Evolutionary conservation across 768 basidiomycete species (phyloP).

Genomic region (Tulasnella calospora): DNA sequence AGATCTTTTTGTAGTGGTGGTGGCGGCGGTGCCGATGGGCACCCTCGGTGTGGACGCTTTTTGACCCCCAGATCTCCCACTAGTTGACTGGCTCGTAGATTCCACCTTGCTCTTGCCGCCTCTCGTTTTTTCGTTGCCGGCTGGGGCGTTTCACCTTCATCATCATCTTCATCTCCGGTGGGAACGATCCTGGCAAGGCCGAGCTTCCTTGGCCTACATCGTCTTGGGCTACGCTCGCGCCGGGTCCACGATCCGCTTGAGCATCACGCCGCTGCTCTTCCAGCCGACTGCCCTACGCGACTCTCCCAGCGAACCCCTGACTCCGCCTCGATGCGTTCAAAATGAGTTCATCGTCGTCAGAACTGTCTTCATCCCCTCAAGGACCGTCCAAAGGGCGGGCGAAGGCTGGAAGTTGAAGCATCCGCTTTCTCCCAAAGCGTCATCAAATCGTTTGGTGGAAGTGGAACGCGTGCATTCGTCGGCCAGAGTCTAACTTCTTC

Average conservation of each 20-base stretch:
- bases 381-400: no score
- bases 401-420: conserved; percentile 6
- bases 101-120: background rate
- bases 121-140: background rate
- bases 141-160: background rate
- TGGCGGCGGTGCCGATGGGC: background rate
- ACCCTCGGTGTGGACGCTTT: background rate
- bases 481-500: background rate
- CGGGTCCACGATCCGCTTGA: no score
- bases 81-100: background rate
- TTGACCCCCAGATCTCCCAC: background rate
- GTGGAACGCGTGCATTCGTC: conserved; percentile 21
- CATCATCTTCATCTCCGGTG: background rate
- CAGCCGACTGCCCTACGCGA: background rate
- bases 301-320: background rate
- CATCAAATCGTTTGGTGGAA: conserved; percentile 38
- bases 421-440: conserved; percentile 62
- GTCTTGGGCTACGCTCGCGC: background rate
- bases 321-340: no score
- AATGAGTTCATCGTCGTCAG: conserved; percentile 12
- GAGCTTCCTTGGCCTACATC: no score
- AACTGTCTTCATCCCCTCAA: background rate
- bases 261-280: background rate
- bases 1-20: background rate
- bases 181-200: conserved; percentile 21